Evolutionary conservation across 495 filamentous ascomycete species (phyloP), one percentile per base, ranked within the genome.

Genomic region (Neurospora sp.): DNA sequence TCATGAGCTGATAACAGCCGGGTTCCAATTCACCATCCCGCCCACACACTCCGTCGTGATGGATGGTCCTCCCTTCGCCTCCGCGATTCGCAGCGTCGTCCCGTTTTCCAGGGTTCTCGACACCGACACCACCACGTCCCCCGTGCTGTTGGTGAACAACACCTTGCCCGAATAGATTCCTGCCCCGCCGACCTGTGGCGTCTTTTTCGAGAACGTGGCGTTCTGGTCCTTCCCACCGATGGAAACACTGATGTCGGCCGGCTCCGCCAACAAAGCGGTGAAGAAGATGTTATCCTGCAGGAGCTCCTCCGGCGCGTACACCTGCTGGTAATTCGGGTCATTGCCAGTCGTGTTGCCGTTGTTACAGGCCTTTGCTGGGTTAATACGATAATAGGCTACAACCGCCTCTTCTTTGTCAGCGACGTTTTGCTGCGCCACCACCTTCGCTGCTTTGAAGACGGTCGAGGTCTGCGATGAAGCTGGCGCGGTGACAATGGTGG

Each of bases 271-370:
- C 69, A 80, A 66, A n/a, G 78, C 75, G 5, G 73, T 42, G 39
- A 72, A 77, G 44, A 76, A 80, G n/a, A 80, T 73, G 31, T 62
- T 74, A 39, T 80, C 77, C 42, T 76, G 72, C 0, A 75, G 69
- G n/a, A 78, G 27, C 37, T 72, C 6, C 16, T 76, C 74, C 11
- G 71, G 20, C 10, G 73, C 11, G 37, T 72, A 75, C 0, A 31
- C 20, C 74, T 78, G 69, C 11, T 73, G 72, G 54, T 72, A 73
- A 1, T 35, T 73, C 12, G 23, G 20, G 31, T 74, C 73, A n/a
- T 77, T 76, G 0, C 75, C 78, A 4, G 71, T 72, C 9, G 77
- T 78, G 2, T 76, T 76, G 20, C 77, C 78, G 27, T 38, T 62
- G 12, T 48, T 20, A 23, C 78, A 80, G 3, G 77, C 75, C 18